Evolutionary conservation across 306 rosid genomes (phyloP), one percentile per base, ranked within the genome.

Genomic region (Malus fusca): DNA sequence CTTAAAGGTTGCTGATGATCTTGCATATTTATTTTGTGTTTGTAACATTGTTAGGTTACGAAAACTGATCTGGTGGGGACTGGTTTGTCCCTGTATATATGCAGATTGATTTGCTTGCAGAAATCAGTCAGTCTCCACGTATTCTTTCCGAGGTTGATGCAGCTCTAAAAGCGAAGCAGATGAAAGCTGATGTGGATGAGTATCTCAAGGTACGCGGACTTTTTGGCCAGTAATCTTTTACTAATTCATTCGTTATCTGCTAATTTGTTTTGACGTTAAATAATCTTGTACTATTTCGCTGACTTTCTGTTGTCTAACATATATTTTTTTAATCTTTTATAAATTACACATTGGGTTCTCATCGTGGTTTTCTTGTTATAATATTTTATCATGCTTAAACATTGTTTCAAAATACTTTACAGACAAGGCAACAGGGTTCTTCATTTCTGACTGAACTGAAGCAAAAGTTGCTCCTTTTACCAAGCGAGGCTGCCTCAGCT

Each of bases 21-120:
- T 56, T 21, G 61, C 33, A 4, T 43, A 4, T 66, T 21, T 59
- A 66, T 66, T 84, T 43, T n/a, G 11, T 33, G 62, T 68, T 43
- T 25, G 11, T 33, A 37, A 4, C 19, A 4, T 44, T 42, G 51
- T 66, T 37, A 2, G 25, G 35, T 59, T 15, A 26, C 48, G 40
- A 66, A 26, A 37, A 31, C 68, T 77, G 67, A 71, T 56, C 31
- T 70, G 60, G 19, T 30, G 18, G 66, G 15, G 15, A 30, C 56
- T 84, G 48, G 48, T 78, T 80, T 66, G 43, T 78, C 42, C 40
- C 7, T 43, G 28, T 40, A 4, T 71, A 23, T 61, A 19, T 80
- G 82, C 90, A 96, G 99, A 96, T 96, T 76, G 99, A 96, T 82
- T 88, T 96, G 82, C 98, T 96, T 35, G 91, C 90, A 58, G 98